A percentile compares a stretch with the other conserved stretches of the same genome.
Conservation (phyloP, 2,329 filamentous ascomycete genomes). For the Colletotrichum lini region DNA sequence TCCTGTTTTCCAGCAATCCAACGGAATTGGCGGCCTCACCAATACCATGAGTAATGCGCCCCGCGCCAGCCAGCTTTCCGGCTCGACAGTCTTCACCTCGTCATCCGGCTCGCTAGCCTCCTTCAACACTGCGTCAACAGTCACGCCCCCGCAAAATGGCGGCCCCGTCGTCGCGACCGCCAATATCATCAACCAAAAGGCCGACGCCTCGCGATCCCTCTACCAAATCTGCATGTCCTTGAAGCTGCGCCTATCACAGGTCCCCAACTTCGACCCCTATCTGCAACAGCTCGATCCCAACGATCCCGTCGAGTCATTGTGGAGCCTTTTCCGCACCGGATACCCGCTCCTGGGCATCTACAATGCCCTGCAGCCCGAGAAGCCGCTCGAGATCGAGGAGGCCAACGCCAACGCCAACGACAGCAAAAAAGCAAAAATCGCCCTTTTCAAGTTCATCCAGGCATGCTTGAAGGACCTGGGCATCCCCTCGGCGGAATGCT, state of each 20-base stretch:
- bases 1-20: slow-evolving; percentile 66
- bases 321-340: slow-evolving; percentile 88
- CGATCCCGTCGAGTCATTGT: slow-evolving; percentile 89
- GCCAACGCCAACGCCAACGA: slow-evolving; percentile 68
- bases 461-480: slow-evolving; percentile 87
- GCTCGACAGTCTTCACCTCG: slow-evolving; percentile 69
- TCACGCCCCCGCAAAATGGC: slow-evolving; percentile 59
- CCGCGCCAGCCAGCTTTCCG: slow-evolving; percentile 74
- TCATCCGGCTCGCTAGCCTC: slow-evolving; percentile 68
- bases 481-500: slow-evolving; percentile 85
- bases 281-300: slow-evolving; percentile 79
- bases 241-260: slow-evolving; percentile 83
- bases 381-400: slow-evolving; percentile 78
- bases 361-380: slow-evolving; percentile 83
- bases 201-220: slow-evolving; percentile 90
- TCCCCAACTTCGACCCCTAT: slow-evolving; percentile 85
- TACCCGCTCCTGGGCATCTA: slow-evolving; percentile 90
- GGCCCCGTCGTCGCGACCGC: slow-evolving; percentile 82
- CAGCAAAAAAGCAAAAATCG: slow-evolving; percentile 85
- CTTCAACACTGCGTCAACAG: slow-evolving; percentile 60
- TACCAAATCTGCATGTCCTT: slow-evolving; percentile 95
- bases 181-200: slow-evolving; percentile 98
- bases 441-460: slow-evolving; percentile 93
- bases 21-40: slow-evolving; percentile 61
- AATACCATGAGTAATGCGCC: slow-evolving; percentile 67